A percentile compares a stretch with the other conserved stretches of the same genome.
phyloP scores from a whole-genome alignment of 208 protist species.

The Leishmania braziliensis region DNA sequence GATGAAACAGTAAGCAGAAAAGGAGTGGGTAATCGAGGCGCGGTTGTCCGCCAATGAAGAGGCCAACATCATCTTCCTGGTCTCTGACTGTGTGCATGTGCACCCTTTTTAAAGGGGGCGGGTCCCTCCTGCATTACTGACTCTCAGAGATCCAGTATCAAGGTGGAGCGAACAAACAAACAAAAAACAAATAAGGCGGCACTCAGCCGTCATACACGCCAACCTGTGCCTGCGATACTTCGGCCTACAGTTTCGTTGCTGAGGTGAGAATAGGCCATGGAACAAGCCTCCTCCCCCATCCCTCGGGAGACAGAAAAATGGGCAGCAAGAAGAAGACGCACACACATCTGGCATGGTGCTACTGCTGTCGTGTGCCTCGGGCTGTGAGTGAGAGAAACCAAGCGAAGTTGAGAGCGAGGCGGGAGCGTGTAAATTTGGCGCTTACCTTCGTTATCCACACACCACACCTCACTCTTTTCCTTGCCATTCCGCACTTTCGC shows the following conservation, averaged over 20 bases:
- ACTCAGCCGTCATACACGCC: neutral
- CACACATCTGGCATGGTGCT: neutral
- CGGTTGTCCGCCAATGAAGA: neutral
- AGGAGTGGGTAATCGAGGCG: neutral
- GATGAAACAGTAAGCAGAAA: neutral
- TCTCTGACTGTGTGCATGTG: neutral
- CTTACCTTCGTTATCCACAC: neutral
- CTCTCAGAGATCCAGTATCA: neutral
- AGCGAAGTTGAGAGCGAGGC: neutral
- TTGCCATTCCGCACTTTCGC: neutral
- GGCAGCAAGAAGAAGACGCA: neutral
- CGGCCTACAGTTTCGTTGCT: neutral
- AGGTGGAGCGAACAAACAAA: neutral
- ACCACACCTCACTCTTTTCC: neutral
- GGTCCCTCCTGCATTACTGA: neutral
- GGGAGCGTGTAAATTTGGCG: neutral
- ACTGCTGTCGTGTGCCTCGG: neutral
- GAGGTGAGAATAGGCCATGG: neutral
- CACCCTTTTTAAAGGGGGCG: neutral
- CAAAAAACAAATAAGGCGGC: neutral
- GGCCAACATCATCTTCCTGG: neutral
- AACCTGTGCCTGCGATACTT: neutral
- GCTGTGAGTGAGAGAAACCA: neutral
- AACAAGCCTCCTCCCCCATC: neutral
- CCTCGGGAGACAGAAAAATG: too few species aligned